phyloP scores from a whole-genome alignment of 306 rosid genomes.

The Ziziphus jujuba region DNA sequence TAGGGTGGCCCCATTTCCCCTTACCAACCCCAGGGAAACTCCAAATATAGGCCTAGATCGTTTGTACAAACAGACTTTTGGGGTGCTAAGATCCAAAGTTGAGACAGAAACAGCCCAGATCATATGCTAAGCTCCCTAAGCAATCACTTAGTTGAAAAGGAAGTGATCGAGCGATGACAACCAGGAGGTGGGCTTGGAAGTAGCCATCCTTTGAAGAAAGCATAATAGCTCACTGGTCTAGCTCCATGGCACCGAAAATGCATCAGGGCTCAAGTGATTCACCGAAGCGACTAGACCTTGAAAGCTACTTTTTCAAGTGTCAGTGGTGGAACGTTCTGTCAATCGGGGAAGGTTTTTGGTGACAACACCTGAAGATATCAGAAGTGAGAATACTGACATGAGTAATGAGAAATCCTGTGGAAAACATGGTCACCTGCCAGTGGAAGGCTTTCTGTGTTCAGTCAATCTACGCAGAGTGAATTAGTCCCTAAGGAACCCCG shows the following conservation, averaged over 20 bases:
- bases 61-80: conserved; percentile 1
- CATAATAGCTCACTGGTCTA: neutral
- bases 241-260: neutral
- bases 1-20: conserved; percentile 14
- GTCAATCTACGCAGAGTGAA: too few relatives aligned
- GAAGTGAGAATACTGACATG: too few relatives aligned
- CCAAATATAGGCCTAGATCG: conserved; percentile 1
- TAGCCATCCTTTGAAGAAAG: neutral
- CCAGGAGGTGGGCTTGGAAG: neutral
- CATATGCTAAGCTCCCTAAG: conserved; percentile 3
- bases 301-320: neutral
- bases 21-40: conserved; percentile 16
- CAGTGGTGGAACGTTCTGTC: neutral
- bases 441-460: too few relatives aligned
- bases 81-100: conserved; percentile 10
- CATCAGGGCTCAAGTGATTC: neutral
- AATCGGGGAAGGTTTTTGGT: neutral
- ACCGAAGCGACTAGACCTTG: neutral
- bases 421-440: too few relatives aligned
- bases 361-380: neutral
- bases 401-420: too few relatives aligned
- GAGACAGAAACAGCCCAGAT: conserved; percentile 1
- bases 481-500: too few relatives aligned
- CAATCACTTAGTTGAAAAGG: neutral
- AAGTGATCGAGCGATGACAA: conserved; percentile 2